Conservation (phyloP, 345 rosid species). For the Tarenaya hassleriana region DNA sequence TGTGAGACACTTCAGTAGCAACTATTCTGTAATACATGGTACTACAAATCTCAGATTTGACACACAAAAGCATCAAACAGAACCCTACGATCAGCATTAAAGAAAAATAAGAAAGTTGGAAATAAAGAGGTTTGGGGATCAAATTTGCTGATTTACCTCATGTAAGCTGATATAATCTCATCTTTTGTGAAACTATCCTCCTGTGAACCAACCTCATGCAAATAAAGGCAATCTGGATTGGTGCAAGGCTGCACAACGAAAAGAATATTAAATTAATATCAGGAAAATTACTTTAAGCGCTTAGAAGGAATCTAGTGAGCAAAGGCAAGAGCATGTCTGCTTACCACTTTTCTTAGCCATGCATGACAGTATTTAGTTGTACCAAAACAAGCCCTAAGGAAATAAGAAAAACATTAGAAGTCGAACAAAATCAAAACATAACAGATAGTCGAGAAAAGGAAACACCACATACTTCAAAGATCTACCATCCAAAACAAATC, state of each 20-base stretch:
- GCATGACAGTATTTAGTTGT: slow-evolving; percentile 97
- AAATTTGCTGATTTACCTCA: slow-evolving; percentile 44
- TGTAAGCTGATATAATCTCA: slow-evolving; percentile 74
- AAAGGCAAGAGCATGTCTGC: slow-evolving; percentile 15
- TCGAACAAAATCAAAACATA: background rate
- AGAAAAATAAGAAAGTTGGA: background rate
- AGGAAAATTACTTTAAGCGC: no score
- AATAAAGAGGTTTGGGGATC: background rate
- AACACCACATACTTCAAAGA: slow-evolving; percentile 41
- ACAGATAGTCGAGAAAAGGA: background rate
- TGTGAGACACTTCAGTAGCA: no score
- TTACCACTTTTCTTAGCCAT: slow-evolving; percentile 88
- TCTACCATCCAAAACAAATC: slow-evolving; percentile 82
- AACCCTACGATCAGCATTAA: no score
- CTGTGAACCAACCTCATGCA: slow-evolving; percentile 87
- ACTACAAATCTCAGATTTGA: background rate
- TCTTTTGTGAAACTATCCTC: slow-evolving; percentile 97
- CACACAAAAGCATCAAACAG: background rate
- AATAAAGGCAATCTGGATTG: slow-evolving; percentile 91
- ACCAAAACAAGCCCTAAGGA: slow-evolving; percentile 88
- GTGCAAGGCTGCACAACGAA: slow-evolving; percentile 60
- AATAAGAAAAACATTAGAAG: background rate
- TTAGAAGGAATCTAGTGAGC: background rate
- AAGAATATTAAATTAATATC: background rate
- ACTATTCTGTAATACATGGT: no score